Base-by-base conservation (phyloP, 495 filamentous ascomycete species). In the Aspergillus coremiiformis region DNA sequence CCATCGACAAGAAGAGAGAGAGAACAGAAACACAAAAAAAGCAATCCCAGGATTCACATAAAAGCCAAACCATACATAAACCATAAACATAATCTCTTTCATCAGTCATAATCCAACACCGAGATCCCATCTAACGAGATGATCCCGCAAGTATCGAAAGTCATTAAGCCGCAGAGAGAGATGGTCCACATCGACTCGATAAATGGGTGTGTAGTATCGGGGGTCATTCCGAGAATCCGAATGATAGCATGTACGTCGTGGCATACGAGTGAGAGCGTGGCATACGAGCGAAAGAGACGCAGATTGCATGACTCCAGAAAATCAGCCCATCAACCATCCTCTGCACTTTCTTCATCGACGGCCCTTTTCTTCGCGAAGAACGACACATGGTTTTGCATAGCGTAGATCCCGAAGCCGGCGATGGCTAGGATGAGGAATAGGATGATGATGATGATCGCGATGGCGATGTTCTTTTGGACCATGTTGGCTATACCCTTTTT, bases 371-470 rank as follows among this genome's bases (percentile, higher is more conserved):
- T 55, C 4, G 64, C 62, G 54, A 73, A 74, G 54, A 75, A 66
- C 0, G 63, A 63, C 45, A 76, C 59, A 19, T 66, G 71, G 59
- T 75, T 71, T 39, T 75, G 69, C 20, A 73, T 60, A 19, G 71
- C 67, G 63, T 82, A 89, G 71, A 89, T 88, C 49, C 76, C 78
- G 61, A 84, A 86, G 35, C 78, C 84, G 54, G 84, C 82, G 53
- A 82, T 68, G 37, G 83, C 83, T 22, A 90, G 79, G 41, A 89
- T 64, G 65, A 89, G 66, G 69, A 89, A 89, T 54, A 90, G 78
- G 35, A 90, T 88, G 68, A 90, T 84, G 69, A 90, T 84, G 69
- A 90, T 90, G 66, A 90, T 78, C 27, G 85, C 86, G 68, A 90
- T 86, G 63, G 83, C 78, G 70, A 87, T 78, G 79, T 90, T 90